Evolutionary conservation across 192 early-diverging fungal species (phyloP), one percentile per base, ranked within the genome.

Genomic region (Coemansia sp.): DNA sequence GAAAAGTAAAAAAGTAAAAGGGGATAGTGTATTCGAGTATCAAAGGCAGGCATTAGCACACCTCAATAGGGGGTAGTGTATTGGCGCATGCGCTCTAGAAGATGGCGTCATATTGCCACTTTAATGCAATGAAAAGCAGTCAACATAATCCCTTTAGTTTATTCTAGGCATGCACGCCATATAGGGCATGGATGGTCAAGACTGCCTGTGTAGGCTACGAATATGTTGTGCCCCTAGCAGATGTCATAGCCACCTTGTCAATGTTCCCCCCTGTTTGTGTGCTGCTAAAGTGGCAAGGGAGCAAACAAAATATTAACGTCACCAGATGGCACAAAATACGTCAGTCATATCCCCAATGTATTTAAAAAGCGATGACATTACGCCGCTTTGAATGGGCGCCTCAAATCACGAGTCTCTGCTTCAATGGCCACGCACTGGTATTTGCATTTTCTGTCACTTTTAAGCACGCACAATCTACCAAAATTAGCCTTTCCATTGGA

Each of bases 71-170:
- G 52, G 33, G 52, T 53, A 26, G 52, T 34, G 33, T 35, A 34
- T 35, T 53, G 24, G 46, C 14, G 32, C 52, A 53, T 53, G 52
- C 33, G 33, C 32, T 18, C 27, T 3, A 19, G 52, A 53, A 12
- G 29, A 53, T 53, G 52, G 52, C 52, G 52, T 53, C 34, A 53
- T 53, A 53, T 53, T 53, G n/a, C 32, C 33, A 53, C 52, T 53
- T 53, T 53, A 32, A 18, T 14, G n/a, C 15, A 17, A 33, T 35
- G 8, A 53, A 53, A 33, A 34, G 50, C 50, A 53, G 50, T 53
- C 50, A 9, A 27, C 27, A 29, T 27, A 48, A 11, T 48, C 26
- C 11, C 11, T 15, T 26, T 14, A n/a, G n/a, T 50, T n/a, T n/a
- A 3, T 6, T 18, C 39, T 50, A 26, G 46, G 24, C 27, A 15